Percentiles rank a stretch among this genome's conserved stretches.
phyloP scores from a whole-genome alignment of 139 green algal species.

The Deuterostichococcus epilithicus region DNA sequence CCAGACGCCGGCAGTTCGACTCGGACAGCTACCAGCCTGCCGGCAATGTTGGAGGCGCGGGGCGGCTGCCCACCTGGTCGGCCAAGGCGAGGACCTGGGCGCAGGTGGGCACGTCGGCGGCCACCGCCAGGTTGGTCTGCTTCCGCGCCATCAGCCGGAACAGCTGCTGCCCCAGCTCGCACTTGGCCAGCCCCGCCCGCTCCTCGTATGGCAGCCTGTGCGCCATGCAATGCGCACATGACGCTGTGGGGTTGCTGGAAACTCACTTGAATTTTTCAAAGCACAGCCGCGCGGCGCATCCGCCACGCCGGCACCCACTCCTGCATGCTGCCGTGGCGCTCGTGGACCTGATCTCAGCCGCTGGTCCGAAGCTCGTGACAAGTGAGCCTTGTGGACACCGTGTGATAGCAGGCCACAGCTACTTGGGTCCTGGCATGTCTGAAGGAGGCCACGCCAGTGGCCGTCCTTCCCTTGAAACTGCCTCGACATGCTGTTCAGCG shows the following conservation, averaged over 20 bases:
- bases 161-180: slow-evolving; percentile 63
- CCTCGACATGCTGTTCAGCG: not conserved
- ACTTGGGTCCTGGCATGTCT: no score
- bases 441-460: no score
- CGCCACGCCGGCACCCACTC: not conserved
- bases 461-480: no score
- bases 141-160: slow-evolving; percentile 92
- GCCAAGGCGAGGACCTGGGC: slow-evolving; percentile 90
- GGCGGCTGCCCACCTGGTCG: slow-evolving; percentile 60
- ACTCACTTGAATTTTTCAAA: not conserved
- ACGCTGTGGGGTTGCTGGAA: not conserved
- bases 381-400: no score
- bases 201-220: slow-evolving; percentile 77
- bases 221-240: no score
- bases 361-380: no score
- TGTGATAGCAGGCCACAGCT: no score
- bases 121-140: slow-evolving; percentile 94
- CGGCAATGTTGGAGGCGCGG: not conserved
- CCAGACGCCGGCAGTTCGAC: no score
- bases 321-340: no score
- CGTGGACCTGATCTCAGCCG: no score
- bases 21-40: not conserved
- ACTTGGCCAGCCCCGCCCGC: slow-evolving; percentile 64
- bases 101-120: slow-evolving; percentile 86
- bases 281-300: no score